A percentile compares a stretch with the other conserved stretches of the same genome.
phyloP scores from a whole-genome alignment of 768 basidiomycete species.

The Hypholoma sublateritium region DNA sequence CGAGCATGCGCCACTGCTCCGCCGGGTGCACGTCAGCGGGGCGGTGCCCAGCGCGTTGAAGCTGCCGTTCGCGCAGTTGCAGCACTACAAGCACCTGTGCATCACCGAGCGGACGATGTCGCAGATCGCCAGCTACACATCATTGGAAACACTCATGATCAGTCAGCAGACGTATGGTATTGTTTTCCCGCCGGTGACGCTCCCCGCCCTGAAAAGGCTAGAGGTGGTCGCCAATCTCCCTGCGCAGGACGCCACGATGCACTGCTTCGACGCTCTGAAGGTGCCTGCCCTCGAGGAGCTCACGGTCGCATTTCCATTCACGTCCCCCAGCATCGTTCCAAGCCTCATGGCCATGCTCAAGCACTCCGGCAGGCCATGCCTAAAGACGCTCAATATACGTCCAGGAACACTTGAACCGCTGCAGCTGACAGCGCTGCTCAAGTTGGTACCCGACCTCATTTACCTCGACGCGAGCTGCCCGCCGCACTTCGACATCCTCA shows the following conservation, averaged over 20 bases:
- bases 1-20: not conserved
- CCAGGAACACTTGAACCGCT: not conserved
- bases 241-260: not conserved
- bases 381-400: not conserved
- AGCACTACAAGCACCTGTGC: slow-evolving; percentile 4
- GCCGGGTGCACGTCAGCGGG: not conserved
- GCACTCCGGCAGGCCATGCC: not conserved
- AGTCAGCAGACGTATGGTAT: not conserved
- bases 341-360: slow-evolving; percentile 2
- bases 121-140: not conserved
- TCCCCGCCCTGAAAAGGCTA: not conserved
- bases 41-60: not conserved
- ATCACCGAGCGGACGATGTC: not conserved
- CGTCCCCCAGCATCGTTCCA: not conserved
- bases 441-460: not conserved
- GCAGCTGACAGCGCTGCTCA: not conserved
- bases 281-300: slow-evolving; percentile 3
- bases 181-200: not conserved
- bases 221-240: not conserved
- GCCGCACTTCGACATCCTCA: not conserved
- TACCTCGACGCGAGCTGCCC: not conserved
- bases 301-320: slow-evolving; percentile 2
- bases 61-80: not conserved
- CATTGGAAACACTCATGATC: slow-evolving; percentile 2
- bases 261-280: not conserved